Percentiles rank a stretch among this genome's conserved stretches.
These are phyloP conservation scores for Aspergillus thermomutatus DNA, from an alignment of 2,329 filamentous ascomycete species.

Conservation along the genomic window DNA sequence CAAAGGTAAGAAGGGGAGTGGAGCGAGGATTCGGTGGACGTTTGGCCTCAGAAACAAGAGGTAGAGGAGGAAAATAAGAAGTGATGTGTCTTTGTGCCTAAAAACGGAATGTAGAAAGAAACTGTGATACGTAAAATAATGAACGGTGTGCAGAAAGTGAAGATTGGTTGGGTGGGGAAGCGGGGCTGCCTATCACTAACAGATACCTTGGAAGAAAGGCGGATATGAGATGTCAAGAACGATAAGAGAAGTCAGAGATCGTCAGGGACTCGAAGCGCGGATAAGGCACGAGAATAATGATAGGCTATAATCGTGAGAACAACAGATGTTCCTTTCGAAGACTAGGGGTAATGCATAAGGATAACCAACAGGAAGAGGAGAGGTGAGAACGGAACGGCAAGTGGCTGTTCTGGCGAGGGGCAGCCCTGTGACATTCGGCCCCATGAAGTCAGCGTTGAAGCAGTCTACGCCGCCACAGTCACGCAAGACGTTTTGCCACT, in stretches of 20 bases:
- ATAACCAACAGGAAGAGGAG: neutral
- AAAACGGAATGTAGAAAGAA: neutral
- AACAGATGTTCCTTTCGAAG: neutral
- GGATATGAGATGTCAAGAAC: neutral
- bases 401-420: neutral
- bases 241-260: neutral
- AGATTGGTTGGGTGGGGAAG: slow-evolving; percentile 9
- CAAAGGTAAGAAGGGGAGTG: neutral
- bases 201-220: neutral
- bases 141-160: neutral
- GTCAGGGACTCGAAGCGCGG: neutral
- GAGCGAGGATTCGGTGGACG: neutral
- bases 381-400: neutral
- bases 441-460: neutral
- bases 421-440: neutral
- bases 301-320: neutral
- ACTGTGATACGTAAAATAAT: neutral
- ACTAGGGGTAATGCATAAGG: neutral
- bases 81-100: neutral
- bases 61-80: neutral
- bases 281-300: neutral
- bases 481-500: neutral
- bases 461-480: neutral
- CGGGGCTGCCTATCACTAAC: neutral
- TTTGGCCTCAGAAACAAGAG: neutral